Evolutionary conservation across 768 basidiomycete genomes (phyloP).

Genomic region (Leucogyrophana mollusca): DNA sequence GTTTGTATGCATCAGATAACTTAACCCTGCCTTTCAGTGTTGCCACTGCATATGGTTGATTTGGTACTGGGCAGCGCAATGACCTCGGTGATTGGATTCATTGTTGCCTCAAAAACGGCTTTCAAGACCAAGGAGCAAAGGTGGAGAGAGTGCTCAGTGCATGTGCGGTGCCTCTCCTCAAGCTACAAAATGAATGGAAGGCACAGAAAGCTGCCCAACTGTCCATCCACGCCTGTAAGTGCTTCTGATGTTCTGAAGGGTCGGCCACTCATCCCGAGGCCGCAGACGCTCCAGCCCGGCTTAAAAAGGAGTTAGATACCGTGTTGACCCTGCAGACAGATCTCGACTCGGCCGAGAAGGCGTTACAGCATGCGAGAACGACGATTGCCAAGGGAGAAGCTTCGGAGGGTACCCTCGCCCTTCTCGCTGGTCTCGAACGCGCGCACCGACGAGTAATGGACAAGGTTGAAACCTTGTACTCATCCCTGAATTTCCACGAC

Average conservation of each 20-base stretch:
- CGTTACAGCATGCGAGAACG: conserved; percentile 13
- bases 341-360: conserved; percentile 22
- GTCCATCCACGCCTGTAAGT: conserved; percentile 4
- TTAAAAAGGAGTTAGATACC: conserved; percentile 33
- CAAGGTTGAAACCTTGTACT: conserved; percentile 30
- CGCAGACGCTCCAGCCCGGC: conserved; percentile 24
- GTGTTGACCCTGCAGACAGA: conserved; percentile 30
- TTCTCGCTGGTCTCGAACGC: conserved; percentile 16
- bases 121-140: conserved; percentile 7
- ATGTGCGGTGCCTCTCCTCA: not conserved
- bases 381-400: conserved; percentile 6
- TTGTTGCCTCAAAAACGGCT: conserved; percentile 13
- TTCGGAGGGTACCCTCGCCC: conserved; percentile 2
- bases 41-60: conserved; percentile 31
- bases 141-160: not conserved
- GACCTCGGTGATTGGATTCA: conserved; percentile 35
- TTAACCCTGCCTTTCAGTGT: too few relatives aligned
- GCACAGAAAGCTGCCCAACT: conserved; percentile 2
- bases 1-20: not conserved
- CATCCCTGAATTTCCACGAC: conserved; percentile 30
- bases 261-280: too few relatives aligned
- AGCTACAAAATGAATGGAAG: conserved; percentile 4
- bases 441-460: conserved; percentile 17
- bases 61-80: conserved; percentile 25
- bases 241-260: too few relatives aligned